Evolutionary conservation across 129 eudicot species (phyloP).

Genomic region (Deinandra increscens): DNA sequence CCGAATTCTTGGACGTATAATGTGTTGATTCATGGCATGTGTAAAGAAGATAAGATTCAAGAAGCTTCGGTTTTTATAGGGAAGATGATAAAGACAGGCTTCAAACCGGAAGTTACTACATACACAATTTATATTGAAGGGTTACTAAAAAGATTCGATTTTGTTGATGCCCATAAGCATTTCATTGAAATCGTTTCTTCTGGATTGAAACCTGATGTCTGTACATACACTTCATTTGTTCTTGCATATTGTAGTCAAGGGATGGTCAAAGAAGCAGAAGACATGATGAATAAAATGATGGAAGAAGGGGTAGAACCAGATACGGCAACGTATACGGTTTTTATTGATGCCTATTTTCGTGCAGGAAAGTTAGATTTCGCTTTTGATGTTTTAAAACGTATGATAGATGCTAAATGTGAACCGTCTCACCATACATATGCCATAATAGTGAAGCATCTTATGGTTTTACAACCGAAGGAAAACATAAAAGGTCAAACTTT

Average conservation of each 20-base stretch:
- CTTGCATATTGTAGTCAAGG: conserved; percentile 69
- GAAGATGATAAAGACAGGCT: conserved; percentile 51
- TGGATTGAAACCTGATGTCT: conserved; percentile 70
- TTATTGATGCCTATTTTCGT: conserved; percentile 75
- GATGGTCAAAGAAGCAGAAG: conserved; percentile 64
- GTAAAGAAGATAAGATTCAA: conserved; percentile 46
- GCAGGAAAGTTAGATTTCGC: conserved; percentile 43
- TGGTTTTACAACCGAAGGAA: conserved; percentile 26
- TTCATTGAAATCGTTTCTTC: conserved; percentile 40
- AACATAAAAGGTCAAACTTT: conserved; percentile 12
- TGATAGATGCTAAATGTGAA: conserved; percentile 59
- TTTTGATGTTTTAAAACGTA: conserved; percentile 56
- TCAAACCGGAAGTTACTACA: conserved; percentile 51
- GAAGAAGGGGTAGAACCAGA: conserved; percentile 54
- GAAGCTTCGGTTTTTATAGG: conserved; percentile 51
- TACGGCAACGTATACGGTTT: conserved; percentile 60
- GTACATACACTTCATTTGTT: conserved; percentile 68
- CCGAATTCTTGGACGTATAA: conserved; percentile 73
- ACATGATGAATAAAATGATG: conserved; percentile 53
- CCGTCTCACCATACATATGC: conserved; percentile 79
- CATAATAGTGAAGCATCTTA: conserved; percentile 63
- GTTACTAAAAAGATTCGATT: conserved; percentile 53
- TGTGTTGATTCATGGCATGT: conserved; percentile 58
- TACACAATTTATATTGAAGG: conserved; percentile 55
- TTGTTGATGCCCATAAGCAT: conserved; percentile 50